Evolutionary conservation across 2,329 filamentous ascomycete genomes (phyloP).

Genomic region (Apiospora marii): DNA sequence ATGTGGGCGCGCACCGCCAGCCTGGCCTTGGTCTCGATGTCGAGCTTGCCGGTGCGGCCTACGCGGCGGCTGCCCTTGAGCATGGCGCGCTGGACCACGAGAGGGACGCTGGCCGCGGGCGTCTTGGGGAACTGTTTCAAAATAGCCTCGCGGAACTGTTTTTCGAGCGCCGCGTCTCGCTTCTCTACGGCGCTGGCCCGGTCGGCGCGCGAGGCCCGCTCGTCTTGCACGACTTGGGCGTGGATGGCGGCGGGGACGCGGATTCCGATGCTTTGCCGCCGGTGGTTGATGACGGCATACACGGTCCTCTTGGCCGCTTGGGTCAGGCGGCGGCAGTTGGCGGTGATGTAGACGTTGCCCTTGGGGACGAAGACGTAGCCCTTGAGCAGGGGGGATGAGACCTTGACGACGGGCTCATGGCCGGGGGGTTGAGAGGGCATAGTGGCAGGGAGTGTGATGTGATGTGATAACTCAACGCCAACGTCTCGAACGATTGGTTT

Average conservation of each 20-base stretch:
- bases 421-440: not conserved
- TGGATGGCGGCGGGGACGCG: slow-evolving; percentile 48
- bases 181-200: slow-evolving; percentile 43
- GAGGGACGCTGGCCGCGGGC: slow-evolving; percentile 44
- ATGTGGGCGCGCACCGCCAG: slow-evolving; percentile 59
- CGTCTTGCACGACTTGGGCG: slow-evolving; percentile 35
- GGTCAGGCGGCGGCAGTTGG: slow-evolving; percentile 49
- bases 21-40: slow-evolving; percentile 48
- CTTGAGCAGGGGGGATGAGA: slow-evolving; percentile 43
- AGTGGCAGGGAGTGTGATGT: not conserved
- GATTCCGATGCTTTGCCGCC: slow-evolving; percentile 43
- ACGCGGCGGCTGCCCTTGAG: slow-evolving; percentile 56
- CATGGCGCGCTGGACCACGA: slow-evolving; percentile 51
- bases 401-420: slow-evolving; percentile 36
- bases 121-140: slow-evolving; percentile 49
- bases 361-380: slow-evolving; percentile 52
- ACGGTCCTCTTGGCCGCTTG: slow-evolving; percentile 42
- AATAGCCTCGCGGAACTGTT: slow-evolving; percentile 46
- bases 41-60: slow-evolving; percentile 51
- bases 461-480: too few species aligned
- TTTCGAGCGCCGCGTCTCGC: slow-evolving; percentile 45
- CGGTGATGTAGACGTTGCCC: slow-evolving; percentile 52
- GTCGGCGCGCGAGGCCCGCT: slow-evolving; percentile 38
- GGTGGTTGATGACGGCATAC: slow-evolving; percentile 45
- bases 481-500: not conserved